A percentile compares a stretch with the other conserved stretches of the same genome.
phyloP scores from a whole-genome alignment of 179 eudicot genomes.

The Beta lomatogona region DNA sequence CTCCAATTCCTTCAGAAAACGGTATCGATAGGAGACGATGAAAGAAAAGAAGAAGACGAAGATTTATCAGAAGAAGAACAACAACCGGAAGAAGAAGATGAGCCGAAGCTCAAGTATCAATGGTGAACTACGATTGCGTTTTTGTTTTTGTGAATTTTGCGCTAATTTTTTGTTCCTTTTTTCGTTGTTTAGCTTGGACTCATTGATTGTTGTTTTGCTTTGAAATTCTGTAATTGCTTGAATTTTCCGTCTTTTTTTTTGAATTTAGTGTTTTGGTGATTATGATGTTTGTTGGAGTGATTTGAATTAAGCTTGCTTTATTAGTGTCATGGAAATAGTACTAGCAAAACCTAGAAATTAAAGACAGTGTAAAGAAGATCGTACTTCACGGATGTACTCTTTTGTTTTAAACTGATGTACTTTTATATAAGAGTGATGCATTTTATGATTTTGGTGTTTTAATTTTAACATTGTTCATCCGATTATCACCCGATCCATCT shows the following conservation, averaged over 20 bases:
- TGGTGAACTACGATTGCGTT: conserved; percentile 34
- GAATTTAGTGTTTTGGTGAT: background rate
- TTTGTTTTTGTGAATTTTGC: background rate
- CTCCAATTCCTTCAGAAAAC: conserved; percentile 59
- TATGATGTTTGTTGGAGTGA: background rate
- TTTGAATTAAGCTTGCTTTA: background rate
- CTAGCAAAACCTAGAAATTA: too few species aligned
- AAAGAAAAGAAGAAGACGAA: conserved; percentile 61
- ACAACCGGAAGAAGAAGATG: conserved; percentile 59
- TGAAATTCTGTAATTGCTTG: background rate
- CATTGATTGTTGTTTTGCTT: background rate
- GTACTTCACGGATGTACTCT: too few species aligned
- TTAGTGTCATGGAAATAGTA: too few species aligned
- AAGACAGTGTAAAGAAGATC: too few species aligned
- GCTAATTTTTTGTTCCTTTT: background rate
- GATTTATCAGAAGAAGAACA: conserved; percentile 38
- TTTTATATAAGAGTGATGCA: too few species aligned
- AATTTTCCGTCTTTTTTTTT: background rate
- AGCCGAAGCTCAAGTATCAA: conserved; percentile 91
- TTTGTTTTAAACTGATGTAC: too few species aligned
- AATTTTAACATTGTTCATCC: too few species aligned
- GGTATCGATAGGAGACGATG: conserved; percentile 84
- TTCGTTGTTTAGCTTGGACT: background rate
- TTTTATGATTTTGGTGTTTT: too few species aligned
- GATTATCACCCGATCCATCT: too few species aligned